A percentile compares a stretch with the other conserved stretches of the same genome.
These are phyloP conservation scores for Lichina pygmaea DNA, from an alignment of 495 filamentous ascomycete species.

Conservation along the genomic window DNA sequence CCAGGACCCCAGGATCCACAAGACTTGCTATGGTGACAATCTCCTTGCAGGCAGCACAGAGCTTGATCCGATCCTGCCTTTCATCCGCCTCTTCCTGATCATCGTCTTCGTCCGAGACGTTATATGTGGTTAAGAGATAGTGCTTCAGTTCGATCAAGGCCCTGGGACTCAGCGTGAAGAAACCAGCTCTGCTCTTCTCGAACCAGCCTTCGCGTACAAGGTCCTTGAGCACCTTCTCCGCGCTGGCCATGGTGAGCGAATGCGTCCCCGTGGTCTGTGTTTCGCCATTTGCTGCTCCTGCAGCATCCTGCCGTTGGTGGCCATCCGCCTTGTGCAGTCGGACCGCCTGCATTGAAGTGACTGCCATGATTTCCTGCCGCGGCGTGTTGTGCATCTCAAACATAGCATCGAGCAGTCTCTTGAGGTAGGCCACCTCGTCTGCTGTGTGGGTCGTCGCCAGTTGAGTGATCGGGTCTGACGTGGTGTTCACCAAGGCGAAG, in stretches of 20 bases:
- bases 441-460: slow-evolving; percentile 54
- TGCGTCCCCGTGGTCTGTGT: slow-evolving; percentile 17
- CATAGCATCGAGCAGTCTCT: slow-evolving; percentile 73
- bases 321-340: slow-evolving; percentile 23
- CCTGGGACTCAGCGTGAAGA: slow-evolving; percentile 46
- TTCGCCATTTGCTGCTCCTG: slow-evolving; percentile 3
- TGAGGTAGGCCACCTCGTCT: slow-evolving; percentile 78
- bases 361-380: slow-evolving; percentile 50
- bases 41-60: slow-evolving; percentile 71
- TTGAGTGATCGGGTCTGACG: slow-evolving; percentile 58
- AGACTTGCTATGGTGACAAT: slow-evolving; percentile 52
- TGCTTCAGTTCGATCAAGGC: slow-evolving; percentile 60
- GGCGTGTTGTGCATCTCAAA: slow-evolving; percentile 64
- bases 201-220: slow-evolving; percentile 70
- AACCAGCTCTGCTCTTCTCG: slow-evolving; percentile 38
- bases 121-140: slow-evolving; percentile 69
- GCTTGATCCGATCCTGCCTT: slow-evolving; percentile 38
- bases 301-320: slow-evolving; percentile 13
- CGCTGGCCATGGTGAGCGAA: slow-evolving; percentile 46
- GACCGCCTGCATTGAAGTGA: slow-evolving; percentile 50
- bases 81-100: slow-evolving; percentile 20
- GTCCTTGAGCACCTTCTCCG: slow-evolving; percentile 38
- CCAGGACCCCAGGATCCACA: background rate
- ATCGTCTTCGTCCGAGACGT: slow-evolving; percentile 32
- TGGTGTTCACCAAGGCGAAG: slow-evolving; percentile 72